Percentiles rank a stretch among this genome's conserved stretches.
These are phyloP conservation scores for Claviceps sp. DNA, from an alignment of 2,329 filamentous ascomycete species.

Conservation along the genomic window DNA sequence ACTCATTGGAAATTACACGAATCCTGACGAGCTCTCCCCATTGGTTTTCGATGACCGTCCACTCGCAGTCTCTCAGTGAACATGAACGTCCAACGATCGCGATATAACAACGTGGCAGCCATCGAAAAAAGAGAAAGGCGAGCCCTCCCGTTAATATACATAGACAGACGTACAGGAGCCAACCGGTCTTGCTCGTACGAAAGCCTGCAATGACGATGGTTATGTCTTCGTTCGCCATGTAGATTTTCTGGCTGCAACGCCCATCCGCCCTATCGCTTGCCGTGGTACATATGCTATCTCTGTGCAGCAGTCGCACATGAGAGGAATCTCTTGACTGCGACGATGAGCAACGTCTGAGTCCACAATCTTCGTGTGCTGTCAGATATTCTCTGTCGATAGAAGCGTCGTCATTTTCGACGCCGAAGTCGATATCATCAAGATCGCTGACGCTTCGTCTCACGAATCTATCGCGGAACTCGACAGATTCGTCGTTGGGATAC, in stretches of 20 bases:
- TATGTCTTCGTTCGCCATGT: conserved; percentile 85
- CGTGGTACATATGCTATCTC: conserved; percentile 56
- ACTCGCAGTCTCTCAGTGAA: conserved; percentile 62
- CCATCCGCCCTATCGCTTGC: conserved; percentile 48
- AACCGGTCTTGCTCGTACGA: conserved; percentile 59
- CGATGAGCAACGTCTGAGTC: conserved; percentile 49
- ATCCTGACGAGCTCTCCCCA: conserved; percentile 88
- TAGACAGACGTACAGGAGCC: conserved; percentile 52
- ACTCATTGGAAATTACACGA: conserved; percentile 41
- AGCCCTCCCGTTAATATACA: conserved; percentile 64
- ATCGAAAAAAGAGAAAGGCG: conserved; percentile 73
- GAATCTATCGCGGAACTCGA: conserved; percentile 13
- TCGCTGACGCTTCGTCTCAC: conserved; percentile 21
- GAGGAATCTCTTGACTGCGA: conserved; percentile 42
- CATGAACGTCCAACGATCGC: conserved; percentile 56
- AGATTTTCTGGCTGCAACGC: conserved; percentile 75
- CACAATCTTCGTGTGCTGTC: conserved; percentile 30
- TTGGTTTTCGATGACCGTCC: conserved; percentile 95
- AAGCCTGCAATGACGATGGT: conserved; percentile 92
- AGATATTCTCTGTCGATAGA: conserved; percentile 27
- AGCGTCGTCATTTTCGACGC: conserved; percentile 27
- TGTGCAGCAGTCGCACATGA: conserved; percentile 54
- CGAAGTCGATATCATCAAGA: conserved; percentile 26
- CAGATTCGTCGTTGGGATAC: conserved; percentile 18
- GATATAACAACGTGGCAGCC: conserved; percentile 82